Conservation (phyloP, 768 basidiomycete genomes). For the Inosperma sp. region DNA sequence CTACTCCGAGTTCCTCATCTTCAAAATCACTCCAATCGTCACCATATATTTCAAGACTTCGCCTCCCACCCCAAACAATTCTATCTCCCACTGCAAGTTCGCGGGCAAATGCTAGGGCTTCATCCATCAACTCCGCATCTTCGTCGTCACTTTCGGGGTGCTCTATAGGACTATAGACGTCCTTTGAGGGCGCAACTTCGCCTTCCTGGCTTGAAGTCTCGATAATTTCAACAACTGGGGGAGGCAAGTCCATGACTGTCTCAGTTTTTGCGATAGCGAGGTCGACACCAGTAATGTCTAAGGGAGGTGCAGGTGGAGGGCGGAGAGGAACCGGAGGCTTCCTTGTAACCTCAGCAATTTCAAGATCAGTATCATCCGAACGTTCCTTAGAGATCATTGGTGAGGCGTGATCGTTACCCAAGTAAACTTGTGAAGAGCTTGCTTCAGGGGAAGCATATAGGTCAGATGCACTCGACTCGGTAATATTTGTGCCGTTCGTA, state of each 20-base stretch:
- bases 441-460: conserved; percentile 16
- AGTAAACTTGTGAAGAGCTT: conserved; percentile 27
- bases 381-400: conserved; percentile 1
- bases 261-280: neutral
- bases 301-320: neutral
- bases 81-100: conserved; percentile 9
- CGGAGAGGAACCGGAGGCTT: neutral
- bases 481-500: neutral
- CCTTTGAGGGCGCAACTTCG: too few relatives aligned
- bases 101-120: conserved; percentile 6
- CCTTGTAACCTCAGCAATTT: neutral
- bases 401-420: conserved; percentile 16
- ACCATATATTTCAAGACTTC: conserved; percentile 7
- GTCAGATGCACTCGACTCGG: neutral
- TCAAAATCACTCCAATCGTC: conserved; percentile 10
- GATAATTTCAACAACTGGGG: too few relatives aligned
- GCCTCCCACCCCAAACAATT: neutral
- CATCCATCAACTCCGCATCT: conserved; percentile 9
- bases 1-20: conserved; percentile 11
- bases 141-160: neutral
- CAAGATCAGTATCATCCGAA: neutral
- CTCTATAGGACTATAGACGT: too few relatives aligned
- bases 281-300: neutral
- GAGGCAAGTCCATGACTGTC: neutral
- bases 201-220: too few relatives aligned